Base-by-base conservation (phyloP, 371 early-diverging fungal genomes). In the Apophysomyces trapeziformis region DNA sequence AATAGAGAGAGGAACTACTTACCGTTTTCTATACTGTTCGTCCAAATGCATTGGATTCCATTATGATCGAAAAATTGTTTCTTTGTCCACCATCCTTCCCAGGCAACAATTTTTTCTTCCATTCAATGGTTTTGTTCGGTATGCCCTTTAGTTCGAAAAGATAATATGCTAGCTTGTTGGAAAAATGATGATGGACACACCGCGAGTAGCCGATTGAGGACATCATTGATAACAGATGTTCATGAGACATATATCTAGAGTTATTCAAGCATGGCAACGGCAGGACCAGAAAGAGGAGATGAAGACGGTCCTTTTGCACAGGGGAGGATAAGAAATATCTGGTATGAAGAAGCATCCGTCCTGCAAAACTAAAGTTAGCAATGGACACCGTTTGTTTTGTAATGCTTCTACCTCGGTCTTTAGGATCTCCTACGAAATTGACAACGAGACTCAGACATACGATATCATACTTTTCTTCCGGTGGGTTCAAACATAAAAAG, bases 391-490 rank as follows among this genome's bases (percentile, higher is more conserved):
- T 1, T 58, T 44, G 14, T 35, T 61, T 78, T 36, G 14, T 41
- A 2, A 5, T 11, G 4, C 32, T 61, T 36, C 46, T 84, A 73
- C 95, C 95, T 71, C 96, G 75, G 46, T 83, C 80, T n/a, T 65
- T 79, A 1, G 90, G 88, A 75, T 93, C 93, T 2, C 90, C 91
- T 0, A 94, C 92, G 84, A 96, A 96, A 69, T 96, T 96, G 56
- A 96, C 88, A 0, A 96, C 96, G 4, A 96, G 77, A 37, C 90
- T 90, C 14, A 96, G 78, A 63, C 93, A 92, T 0, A 96, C 80
- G n/a, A 93, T 85, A 63, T 96, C 86, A 72, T 90, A 96, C 7
- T 76, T 82, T 1, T 69, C 71, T 16, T 44, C 58, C 7, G 56
- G 50, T 0, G 82, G 47, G 6, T 86, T 78, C 76, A 92, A 87